A percentile compares a stretch with the other conserved stretches of the same genome.
Evolutionary conservation across 2,329 filamentous ascomycete species (phyloP).

Genomic region (Dactylellina cionopaga): DNA sequence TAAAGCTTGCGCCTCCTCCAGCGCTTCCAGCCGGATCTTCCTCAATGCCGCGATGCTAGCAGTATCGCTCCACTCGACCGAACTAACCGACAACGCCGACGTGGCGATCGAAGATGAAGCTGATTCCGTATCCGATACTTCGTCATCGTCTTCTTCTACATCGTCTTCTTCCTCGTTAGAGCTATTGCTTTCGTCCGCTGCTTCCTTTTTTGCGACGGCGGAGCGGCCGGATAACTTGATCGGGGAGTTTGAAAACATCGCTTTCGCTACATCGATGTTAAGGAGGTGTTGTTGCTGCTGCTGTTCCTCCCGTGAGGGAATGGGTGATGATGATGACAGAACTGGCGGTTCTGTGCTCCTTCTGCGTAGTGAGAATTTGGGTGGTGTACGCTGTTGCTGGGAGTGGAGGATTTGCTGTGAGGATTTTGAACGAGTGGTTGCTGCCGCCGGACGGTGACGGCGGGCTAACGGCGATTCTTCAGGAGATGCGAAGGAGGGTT

Average conservation of each 20-base stretch:
- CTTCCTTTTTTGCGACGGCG: neutral
- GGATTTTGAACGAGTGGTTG: constrained; percentile 7
- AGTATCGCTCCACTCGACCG: constrained; percentile 48
- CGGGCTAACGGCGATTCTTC: constrained; percentile 25
- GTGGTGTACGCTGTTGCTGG: constrained; percentile 1
- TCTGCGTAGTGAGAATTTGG: constrained; percentile 24
- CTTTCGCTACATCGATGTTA: constrained; percentile 32
- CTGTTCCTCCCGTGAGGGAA: too few relatives aligned
- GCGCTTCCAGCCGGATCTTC: constrained; percentile 33
- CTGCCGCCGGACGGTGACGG: neutral
- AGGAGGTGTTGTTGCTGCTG: neutral
- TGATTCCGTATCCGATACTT: constrained; percentile 15
- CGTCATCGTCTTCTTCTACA: constrained; percentile 15
- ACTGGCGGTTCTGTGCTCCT: constrained; percentile 12
- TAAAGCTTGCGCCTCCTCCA: constrained; percentile 32
- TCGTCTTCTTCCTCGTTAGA: constrained; percentile 46
- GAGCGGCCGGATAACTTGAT: constrained; percentile 38
- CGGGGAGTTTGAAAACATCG: constrained; percentile 45
- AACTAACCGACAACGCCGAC: constrained; percentile 42
- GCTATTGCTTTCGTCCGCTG: constrained; percentile 33
- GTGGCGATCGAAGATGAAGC: constrained; percentile 45
- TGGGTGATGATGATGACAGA: too few relatives aligned
- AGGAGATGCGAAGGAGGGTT: neutral
- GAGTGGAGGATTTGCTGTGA: neutral
- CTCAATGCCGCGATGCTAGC: constrained; percentile 35